Percentiles rank a stretch among this genome's conserved stretches.
Conservation (phyloP, 306 rosid species). For the Hippophae rhamnoides region DNA sequence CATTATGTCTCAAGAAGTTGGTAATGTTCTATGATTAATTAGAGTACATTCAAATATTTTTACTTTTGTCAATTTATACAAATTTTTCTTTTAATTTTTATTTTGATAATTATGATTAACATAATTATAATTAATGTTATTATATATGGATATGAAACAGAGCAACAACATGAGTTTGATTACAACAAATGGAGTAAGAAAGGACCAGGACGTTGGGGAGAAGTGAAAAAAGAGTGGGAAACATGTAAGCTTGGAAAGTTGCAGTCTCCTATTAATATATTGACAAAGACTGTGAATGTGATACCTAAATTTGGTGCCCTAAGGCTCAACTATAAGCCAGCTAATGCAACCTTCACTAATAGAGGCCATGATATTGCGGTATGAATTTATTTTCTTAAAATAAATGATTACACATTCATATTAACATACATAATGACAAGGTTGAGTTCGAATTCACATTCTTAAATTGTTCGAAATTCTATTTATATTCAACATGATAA, state of each 20-base stretch:
- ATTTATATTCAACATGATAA: too few species aligned
- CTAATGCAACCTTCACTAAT: slow-evolving; percentile 42
- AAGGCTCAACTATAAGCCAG: slow-evolving; percentile 25
- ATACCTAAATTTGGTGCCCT: slow-evolving; percentile 28
- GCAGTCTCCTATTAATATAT: slow-evolving; percentile 70
- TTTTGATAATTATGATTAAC: too few species aligned
- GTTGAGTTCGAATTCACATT: too few species aligned
- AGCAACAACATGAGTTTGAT: slow-evolving; percentile 7
- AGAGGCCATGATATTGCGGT: slow-evolving; percentile 73
- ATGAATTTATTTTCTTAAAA: slow-evolving; percentile 2
- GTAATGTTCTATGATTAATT: too few species aligned
- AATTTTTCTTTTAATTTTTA: too few species aligned
- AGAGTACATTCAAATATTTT: too few species aligned
- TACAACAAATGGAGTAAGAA: slow-evolving; percentile 12
- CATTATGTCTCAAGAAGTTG: too few species aligned
- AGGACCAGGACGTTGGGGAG: slow-evolving; percentile 24
- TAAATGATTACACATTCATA: background rate
- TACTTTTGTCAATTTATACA: too few species aligned
- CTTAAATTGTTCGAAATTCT: too few species aligned
- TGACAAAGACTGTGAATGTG: slow-evolving; percentile 26
- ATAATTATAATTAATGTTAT: too few species aligned
- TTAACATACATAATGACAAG: too few species aligned
- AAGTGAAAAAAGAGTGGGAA: slow-evolving; percentile 48
- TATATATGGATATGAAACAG: too few species aligned
- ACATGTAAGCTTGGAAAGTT: slow-evolving; percentile 39